phyloP scores from a whole-genome alignment of 2,329 filamentous ascomycete genomes.

The Teratosphaeria gauchensis region DNA sequence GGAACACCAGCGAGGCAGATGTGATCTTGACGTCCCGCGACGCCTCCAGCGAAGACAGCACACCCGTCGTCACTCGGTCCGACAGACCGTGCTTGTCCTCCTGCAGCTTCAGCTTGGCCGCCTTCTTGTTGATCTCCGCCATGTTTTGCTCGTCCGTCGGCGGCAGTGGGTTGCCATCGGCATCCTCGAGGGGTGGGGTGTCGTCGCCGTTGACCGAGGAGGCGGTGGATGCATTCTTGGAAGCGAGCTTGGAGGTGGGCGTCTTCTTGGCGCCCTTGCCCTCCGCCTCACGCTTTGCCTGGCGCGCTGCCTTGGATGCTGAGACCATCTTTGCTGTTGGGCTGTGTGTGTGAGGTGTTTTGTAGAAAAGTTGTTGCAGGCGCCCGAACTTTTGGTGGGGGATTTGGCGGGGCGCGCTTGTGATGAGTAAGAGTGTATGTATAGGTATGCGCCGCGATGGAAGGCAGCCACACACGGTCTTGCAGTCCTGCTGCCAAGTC shows the following conservation, averaged over 20 bases:
- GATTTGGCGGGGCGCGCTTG: background rate
- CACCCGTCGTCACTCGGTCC: slow-evolving; percentile 95
- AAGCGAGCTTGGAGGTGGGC: slow-evolving; percentile 58
- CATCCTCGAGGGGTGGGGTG: slow-evolving; percentile 51
- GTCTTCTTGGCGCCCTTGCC: slow-evolving; percentile 69
- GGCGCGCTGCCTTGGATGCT: slow-evolving; percentile 57
- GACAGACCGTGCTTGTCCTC: slow-evolving; percentile 95
- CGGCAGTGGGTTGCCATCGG: slow-evolving; percentile 42
- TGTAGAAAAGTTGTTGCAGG: background rate
- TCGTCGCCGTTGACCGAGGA: slow-evolving; percentile 64
- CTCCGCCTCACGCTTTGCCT: slow-evolving; percentile 56
- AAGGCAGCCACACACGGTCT: background rate
- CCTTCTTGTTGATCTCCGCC: slow-evolving; percentile 49
- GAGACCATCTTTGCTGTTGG: slow-evolving; percentile 47
- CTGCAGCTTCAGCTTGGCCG: slow-evolving; percentile 82
- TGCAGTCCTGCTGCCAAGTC: background rate
- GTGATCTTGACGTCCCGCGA: slow-evolving; percentile 97
- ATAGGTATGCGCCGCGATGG: background rate
- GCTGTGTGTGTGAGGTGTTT: background rate
- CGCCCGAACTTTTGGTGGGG: background rate
- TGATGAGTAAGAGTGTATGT: background rate
- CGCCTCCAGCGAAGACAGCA: slow-evolving; percentile 71
- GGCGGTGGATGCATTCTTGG: slow-evolving; percentile 56
- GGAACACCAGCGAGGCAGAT: slow-evolving; percentile 88
- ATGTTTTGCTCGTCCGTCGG: slow-evolving; percentile 56